phyloP scores from a whole-genome alignment of 2,329 filamentous ascomycete genomes.

The Fusarium coffeatum region DNA sequence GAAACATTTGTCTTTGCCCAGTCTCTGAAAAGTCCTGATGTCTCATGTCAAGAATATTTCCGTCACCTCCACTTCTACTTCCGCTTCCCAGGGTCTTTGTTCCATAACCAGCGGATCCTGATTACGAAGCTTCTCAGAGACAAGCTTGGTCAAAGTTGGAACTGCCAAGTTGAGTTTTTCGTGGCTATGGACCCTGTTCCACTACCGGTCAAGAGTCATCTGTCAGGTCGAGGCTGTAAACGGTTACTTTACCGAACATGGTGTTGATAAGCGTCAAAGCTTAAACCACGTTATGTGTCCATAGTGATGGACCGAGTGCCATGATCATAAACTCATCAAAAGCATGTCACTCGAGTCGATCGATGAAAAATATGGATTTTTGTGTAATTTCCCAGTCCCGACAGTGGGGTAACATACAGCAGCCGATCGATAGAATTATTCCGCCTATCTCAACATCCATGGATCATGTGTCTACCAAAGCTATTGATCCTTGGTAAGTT shows the following conservation, averaged over 20 bases:
- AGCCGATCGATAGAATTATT: neutral
- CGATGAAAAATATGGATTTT: neutral
- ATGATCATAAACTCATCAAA: neutral
- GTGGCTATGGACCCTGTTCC: neutral
- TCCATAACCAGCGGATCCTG: neutral
- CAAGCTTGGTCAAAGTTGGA: neutral
- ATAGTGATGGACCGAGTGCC: neutral
- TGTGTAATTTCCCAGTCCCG: constrained; percentile 4
- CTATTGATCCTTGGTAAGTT: neutral
- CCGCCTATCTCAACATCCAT: neutral
- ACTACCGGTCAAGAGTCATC: neutral
- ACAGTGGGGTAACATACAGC: neutral
- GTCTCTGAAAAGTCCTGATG: neutral
- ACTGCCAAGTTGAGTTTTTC: neutral
- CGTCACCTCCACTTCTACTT: neutral
- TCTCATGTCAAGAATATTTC: constrained; percentile 3
- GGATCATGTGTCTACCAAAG: neutral
- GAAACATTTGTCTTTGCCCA: neutral
- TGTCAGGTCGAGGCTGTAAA: neutral
- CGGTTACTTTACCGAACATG: constrained; percentile 1
- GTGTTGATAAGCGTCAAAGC: neutral
- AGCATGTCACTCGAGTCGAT: neutral
- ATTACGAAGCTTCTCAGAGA: neutral
- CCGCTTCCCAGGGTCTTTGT: neutral
- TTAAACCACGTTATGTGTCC: neutral